Percentiles rank a stretch among this genome's conserved stretches.
These are phyloP conservation scores for Amanita exitialis DNA, from an alignment of 768 basidiomycete species.

Conservation along the genomic window DNA sequence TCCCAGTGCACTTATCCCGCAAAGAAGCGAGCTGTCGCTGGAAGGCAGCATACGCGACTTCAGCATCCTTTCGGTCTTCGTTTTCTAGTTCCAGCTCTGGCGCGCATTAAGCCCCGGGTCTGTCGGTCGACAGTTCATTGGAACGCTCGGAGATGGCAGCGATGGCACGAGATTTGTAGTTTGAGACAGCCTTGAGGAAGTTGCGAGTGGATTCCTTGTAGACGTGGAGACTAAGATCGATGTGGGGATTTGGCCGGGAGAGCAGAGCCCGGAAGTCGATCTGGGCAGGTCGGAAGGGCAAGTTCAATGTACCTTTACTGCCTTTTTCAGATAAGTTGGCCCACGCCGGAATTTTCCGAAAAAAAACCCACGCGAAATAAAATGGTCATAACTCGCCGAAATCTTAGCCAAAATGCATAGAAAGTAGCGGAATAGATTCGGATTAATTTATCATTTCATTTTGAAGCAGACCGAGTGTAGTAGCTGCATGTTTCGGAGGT, in stretches of 20 bases:
- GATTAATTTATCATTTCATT: too few species aligned
- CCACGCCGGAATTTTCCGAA: too few species aligned
- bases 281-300: constrained; percentile 35
- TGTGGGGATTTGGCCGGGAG: constrained; percentile 40
- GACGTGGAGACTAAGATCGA: constrained; percentile 51
- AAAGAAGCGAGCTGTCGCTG: constrained; percentile 59
- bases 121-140: too few species aligned
- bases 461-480: too few species aligned
- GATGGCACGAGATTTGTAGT: constrained; percentile 65
- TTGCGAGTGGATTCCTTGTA: constrained; percentile 61
- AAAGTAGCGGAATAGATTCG: too few species aligned
- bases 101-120: neutral
- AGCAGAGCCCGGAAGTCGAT: constrained; percentile 54
- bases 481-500: too few species aligned
- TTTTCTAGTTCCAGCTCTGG: constrained; percentile 60
- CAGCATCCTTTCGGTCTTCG: constrained; percentile 63
- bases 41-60: constrained; percentile 46
- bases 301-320: too few species aligned
- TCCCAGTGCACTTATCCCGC: constrained; percentile 43
- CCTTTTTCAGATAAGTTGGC: too few species aligned
- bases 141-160: constrained; percentile 53
- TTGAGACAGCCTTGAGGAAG: constrained; percentile 62
- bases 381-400: too few species aligned
- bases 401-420: too few species aligned
- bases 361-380: too few species aligned